Conservation (phyloP, 192 early-diverging fungal genomes). For the Mortierella hygrophila region DNA sequence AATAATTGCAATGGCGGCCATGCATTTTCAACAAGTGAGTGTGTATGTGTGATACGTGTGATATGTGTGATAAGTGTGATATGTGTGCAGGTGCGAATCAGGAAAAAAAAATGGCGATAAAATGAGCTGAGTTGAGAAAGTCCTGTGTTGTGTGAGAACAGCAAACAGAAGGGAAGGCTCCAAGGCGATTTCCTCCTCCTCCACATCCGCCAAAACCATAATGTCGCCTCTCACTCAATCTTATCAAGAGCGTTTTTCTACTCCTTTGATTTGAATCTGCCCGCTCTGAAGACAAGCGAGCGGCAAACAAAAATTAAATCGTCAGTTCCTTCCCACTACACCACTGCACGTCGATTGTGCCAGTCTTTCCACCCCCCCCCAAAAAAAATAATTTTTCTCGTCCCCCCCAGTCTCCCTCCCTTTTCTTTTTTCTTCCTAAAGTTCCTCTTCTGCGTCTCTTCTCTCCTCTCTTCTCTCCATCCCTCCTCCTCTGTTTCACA, state of each 20-base stretch:
- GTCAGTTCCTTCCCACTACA: neutral
- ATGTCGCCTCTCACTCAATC: neutral
- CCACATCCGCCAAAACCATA: conserved; percentile 10
- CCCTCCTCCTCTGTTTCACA: neutral
- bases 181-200: conserved; percentile 9
- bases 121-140: no score
- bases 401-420: neutral
- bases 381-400: neutral
- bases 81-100: no score
- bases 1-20: no score
- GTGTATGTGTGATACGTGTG: no score
- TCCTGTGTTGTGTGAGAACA: no score
- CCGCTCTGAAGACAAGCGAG: conserved; percentile 7
- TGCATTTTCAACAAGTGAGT: no score
- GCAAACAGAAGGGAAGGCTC: no score
- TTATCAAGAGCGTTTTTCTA: neutral
- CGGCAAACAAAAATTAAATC: neutral
- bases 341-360: no score
- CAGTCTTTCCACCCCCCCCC: no score
- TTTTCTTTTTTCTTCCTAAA: neutral
- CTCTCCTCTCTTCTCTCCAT: neutral
- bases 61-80: no score
- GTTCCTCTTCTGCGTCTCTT: neutral
- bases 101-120: no score
- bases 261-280: neutral